Evolutionary conservation across 2,329 filamentous ascomycete genomes (phyloP).

Genomic region (Phaeosphaeria sp.): DNA sequence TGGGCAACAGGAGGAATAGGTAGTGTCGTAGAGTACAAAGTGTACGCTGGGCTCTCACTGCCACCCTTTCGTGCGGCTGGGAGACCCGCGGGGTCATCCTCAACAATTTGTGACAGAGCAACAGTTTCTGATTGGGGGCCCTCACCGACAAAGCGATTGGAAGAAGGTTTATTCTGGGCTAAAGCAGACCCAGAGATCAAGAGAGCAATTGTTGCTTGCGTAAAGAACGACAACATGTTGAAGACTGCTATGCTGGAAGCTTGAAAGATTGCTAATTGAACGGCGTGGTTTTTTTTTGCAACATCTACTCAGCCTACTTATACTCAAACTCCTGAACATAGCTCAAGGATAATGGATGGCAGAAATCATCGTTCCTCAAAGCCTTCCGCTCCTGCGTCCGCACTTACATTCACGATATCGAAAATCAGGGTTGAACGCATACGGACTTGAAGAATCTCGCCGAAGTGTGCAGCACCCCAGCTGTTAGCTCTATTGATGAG

Average conservation of each 20-base stretch:
- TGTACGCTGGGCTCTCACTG: conserved; percentile 37
- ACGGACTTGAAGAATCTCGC: neutral
- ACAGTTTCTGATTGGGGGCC: conserved; percentile 6
- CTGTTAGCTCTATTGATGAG: neutral
- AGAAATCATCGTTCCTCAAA: neutral
- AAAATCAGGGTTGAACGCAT: neutral
- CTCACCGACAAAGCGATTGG: conserved; percentile 9
- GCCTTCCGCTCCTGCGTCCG: neutral
- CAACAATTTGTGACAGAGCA: conserved; percentile 4
- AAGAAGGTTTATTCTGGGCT: conserved; percentile 1
- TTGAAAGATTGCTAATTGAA: neutral
- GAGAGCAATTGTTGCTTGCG: conserved; percentile 4
- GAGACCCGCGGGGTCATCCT: conserved; percentile 5
- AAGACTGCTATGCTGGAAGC: neutral
- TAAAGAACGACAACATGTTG: conserved; percentile 7
- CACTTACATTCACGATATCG: neutral
- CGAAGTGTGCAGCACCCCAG: neutral
- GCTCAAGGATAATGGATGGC: neutral
- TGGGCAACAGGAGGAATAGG: conserved; percentile 55
- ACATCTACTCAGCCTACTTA: neutral
- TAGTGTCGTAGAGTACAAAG: conserved; percentile 32
- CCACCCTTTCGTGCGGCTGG: neutral
- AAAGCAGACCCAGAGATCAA: neutral
- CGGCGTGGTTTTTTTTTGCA: neutral
- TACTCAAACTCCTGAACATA: neutral